Base-by-base conservation (phyloP, 1,139 yeast genomes). In the Taiozyma sp. region DNA sequence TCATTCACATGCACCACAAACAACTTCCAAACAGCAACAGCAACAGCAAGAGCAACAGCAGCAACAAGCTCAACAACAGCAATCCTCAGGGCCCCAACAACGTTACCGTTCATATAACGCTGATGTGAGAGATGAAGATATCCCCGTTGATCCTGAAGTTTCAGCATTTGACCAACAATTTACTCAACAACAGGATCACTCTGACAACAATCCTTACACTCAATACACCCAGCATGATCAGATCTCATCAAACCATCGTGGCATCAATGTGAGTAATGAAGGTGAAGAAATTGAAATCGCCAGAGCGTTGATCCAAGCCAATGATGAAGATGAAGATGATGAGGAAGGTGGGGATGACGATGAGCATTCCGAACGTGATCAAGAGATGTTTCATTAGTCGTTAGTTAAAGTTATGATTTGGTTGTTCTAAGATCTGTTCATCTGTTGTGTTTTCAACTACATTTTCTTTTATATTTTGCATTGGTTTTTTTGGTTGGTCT, bases 231-330 rank as follows among this genome's bases (percentile, higher is more conserved):
- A 37, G 7, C 39, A 39, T 7, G 47, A 44, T 30, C 50, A 54
- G 24, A 52, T 48, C 45, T n/a, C 30, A 3, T 29, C 24, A 39
- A 14, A 42, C 6, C 44, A 41, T 13, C 34, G 43, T 26, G 50
- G 53, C 10, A 37, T 48, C 6, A 50, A 47, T 37, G 21, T 26
- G 10, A 19, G 24, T 34, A 16, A n/a, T 32, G 16, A 28, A 14
- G 76, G 79, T 3, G 81, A 77, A 47, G 87, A 81, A 56, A 78
- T 81, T 37, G 86, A 81, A 49, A 83, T 83, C 56, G 88, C 88
- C 0, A 68, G 85, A 45, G 88, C 86, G 0, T 68, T 83, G 58
- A 80, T 82, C 46, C 84, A 81, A 56, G 85, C 85, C 1, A 80
- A 78, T 59, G 83, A 52, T 40, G 52, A 59, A 10, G 59, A 55